Evolutionary conservation across 768 basidiomycete genomes (phyloP), one percentile per base, ranked within the genome.

Genomic region (Terana coerulea): DNA sequence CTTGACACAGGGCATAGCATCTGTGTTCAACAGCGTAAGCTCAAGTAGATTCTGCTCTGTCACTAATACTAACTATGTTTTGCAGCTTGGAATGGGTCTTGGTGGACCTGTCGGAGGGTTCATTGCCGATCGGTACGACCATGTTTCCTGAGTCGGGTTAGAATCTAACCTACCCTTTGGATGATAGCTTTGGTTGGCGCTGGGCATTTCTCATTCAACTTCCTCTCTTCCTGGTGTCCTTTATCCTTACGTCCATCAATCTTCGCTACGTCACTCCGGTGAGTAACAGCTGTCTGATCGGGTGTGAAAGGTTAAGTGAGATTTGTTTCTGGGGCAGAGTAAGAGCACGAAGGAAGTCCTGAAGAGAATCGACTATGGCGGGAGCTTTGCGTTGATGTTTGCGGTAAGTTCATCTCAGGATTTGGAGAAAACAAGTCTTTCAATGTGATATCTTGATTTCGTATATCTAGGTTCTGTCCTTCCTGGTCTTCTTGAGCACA

Each of bases 131-230:
- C 73, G 79, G 85, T 87, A 59, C 48, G 69, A 47, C n/a, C 34
- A 35, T 8, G 2, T 46, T 24, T 47, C 24, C 41, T 29, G 19
- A 2, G 29, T 30, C 1, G 29, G 8, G 8, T n/a, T 9, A 22
- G 15, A 30, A 22, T 9, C 19, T 46, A 37, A 22, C 8, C 26
- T 15, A 25, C 35, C 28, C 33, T 49, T 31, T 55, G 11, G 5
- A 12, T 24, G 1, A 10, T 50, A 88, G 88, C 67, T 65, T 88
- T 30, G 89, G 89, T 7, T 91, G 88, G 89, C 72, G 88, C 61
- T 86, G 81, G 79, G 88, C 89, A 1, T 91, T 91, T 68, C 70
- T 90, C 1, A 67, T 86, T 33, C 89, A 91, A 60, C 64, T 85
- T 19, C 88, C 89, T 19, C 57, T 90, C 35, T 90, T 86, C 61